Conservation (phyloP, 257 asterid genomes). For the Misopates orontium region DNA sequence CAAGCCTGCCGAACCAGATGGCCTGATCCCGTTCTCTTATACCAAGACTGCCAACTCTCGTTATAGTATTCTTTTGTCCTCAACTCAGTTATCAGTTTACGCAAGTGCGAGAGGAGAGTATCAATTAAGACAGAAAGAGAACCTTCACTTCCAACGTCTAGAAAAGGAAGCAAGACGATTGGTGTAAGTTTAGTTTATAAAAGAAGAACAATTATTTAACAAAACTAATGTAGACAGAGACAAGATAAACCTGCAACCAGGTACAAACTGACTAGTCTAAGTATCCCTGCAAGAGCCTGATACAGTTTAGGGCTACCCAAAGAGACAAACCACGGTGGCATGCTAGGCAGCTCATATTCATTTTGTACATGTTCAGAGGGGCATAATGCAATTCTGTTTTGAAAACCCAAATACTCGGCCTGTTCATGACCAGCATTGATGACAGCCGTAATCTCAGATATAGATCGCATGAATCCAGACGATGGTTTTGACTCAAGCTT, state of each 20-base stretch:
- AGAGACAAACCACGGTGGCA: conserved; percentile 91
- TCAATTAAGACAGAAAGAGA: conserved; percentile 66
- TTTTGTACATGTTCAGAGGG: conserved; percentile 39
- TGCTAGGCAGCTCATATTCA: conserved; percentile 67
- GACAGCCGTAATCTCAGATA: conserved; percentile 74
- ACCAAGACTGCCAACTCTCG: conserved; percentile 93
- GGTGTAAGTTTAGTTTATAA: conserved; percentile 25
- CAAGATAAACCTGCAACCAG: conserved; percentile 64
- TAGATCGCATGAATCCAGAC: conserved; percentile 77
- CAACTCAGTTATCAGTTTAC: conserved; percentile 62
- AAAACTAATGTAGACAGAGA: conserved; percentile 24
- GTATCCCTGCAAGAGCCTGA: conserved; percentile 72
- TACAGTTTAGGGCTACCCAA: conserved; percentile 78
- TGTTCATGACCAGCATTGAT: conserved; percentile 30
- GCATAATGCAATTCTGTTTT: conserved; percentile 36
- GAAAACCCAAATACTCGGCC: conserved; percentile 39
- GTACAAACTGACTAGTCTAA: conserved; percentile 76
- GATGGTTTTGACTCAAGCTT: conserved; percentile 58
- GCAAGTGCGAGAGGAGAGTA: conserved; percentile 77
- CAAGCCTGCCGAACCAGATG: conserved; percentile 86
- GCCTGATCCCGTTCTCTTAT: conserved; percentile 71
- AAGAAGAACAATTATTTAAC: conserved; percentile 20
- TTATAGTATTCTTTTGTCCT: conserved; percentile 58
- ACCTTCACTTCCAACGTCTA: conserved; percentile 68
- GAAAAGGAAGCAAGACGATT: conserved; percentile 27